A percentile compares a stretch with the other conserved stretches of the same genome.
phyloP scores from a whole-genome alignment of 2,329 filamentous ascomycete genomes.

The Arachnomyces sp. region DNA sequence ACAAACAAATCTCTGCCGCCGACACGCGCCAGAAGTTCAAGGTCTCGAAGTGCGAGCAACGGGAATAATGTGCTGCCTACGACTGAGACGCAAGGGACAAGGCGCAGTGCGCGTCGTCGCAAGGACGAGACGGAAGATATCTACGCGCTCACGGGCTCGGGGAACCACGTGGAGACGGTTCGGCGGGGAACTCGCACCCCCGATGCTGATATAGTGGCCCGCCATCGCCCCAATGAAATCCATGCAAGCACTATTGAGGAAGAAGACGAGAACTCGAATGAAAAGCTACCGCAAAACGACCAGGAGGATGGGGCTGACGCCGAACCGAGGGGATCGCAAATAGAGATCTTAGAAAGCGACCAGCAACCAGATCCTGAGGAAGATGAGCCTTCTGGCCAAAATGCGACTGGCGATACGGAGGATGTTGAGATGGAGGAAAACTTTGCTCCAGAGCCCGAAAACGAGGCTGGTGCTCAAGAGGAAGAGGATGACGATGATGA shows the following conservation, averaged over 20 bases:
- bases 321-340: slow-evolving; percentile 22
- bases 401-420: slow-evolving; percentile 17
- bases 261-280: slow-evolving; percentile 12
- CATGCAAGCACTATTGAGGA: slow-evolving; percentile 28
- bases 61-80: slow-evolving; percentile 5
- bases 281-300: slow-evolving; percentile 1
- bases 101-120: slow-evolving; percentile 53
- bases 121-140: slow-evolving; percentile 46
- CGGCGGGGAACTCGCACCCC: slow-evolving; percentile 47
- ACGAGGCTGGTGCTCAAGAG: slow-evolving; percentile 25
- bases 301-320: not conserved
- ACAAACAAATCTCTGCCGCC: slow-evolving; percentile 10
- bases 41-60: slow-evolving; percentile 24
- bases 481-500: slow-evolving; percentile 44
- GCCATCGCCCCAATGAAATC: slow-evolving; percentile 20
- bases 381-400: slow-evolving; percentile 14
- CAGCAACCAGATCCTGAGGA: slow-evolving; percentile 27
- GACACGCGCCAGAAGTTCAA: slow-evolving; percentile 17
- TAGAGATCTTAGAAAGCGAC: slow-evolving; percentile 37
- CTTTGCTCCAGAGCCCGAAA: slow-evolving; percentile 35
- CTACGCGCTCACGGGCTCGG: slow-evolving; percentile 51
- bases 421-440: slow-evolving; percentile 31
- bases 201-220: slow-evolving; percentile 24
- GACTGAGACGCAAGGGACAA: slow-evolving; percentile 16
- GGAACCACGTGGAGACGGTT: slow-evolving; percentile 47